A percentile compares a stretch with the other conserved stretches of the same genome.
phyloP scores from a whole-genome alignment of 1,284 basidiomycete species.

The Ustilago loliicola region DNA sequence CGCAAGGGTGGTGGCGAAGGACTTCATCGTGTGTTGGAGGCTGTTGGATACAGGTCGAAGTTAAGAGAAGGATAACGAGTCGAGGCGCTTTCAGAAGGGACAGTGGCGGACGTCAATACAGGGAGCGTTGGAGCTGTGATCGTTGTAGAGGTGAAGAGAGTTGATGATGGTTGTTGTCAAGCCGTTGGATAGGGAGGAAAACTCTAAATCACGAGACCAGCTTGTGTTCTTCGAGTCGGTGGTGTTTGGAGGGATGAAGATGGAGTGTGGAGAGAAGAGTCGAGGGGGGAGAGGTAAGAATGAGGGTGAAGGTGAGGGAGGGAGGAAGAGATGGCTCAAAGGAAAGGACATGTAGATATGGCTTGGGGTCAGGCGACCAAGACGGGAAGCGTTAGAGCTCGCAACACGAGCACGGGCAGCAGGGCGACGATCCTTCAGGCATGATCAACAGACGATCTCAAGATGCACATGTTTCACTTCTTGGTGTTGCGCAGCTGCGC shows the following conservation, averaged over 20 bases:
- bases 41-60: neutral
- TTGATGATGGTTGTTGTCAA: no score
- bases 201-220: slow-evolving; percentile 29
- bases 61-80: neutral
- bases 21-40: slow-evolving; percentile 41
- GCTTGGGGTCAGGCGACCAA: slow-evolving; percentile 1
- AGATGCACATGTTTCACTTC: neutral
- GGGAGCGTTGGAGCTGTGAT: neutral
- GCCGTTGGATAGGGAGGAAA: slow-evolving; percentile 6
- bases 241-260: slow-evolving; percentile 5
- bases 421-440: slow-evolving; percentile 32
- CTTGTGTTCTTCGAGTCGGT: slow-evolving; percentile 17
- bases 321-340: slow-evolving; percentile 8
- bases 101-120: neutral
- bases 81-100: neutral
- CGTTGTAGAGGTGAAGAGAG: neutral
- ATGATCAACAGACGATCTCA: slow-evolving; percentile 22
- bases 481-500: neutral
- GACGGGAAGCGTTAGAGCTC: neutral
- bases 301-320: slow-evolving; percentile 9
- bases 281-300: neutral
- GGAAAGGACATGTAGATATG: slow-evolving; percentile 27
- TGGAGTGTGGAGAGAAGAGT: neutral
- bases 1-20: slow-evolving; percentile 30
- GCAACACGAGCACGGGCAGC: slow-evolving; percentile 6